Base-by-base conservation (phyloP, 1,139 yeast species). In the Blastobotrys arbuscula region DNA sequence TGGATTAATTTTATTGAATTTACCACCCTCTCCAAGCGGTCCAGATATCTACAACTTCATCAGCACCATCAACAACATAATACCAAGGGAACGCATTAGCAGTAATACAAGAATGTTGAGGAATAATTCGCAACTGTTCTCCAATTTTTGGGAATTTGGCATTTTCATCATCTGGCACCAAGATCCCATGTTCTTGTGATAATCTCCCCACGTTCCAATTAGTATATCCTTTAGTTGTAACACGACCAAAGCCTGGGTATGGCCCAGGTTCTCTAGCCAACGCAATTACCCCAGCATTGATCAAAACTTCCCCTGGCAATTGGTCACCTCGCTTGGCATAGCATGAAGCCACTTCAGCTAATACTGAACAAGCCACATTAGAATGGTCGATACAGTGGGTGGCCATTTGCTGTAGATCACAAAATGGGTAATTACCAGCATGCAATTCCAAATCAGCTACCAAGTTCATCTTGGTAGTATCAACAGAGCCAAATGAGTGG, bases 31-130 rank as follows among this genome's bases (percentile, higher is more conserved):
- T 75, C 66, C 78, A 78, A 15, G 94, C 87, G 37, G 78, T 72
- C 89, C 92, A 84, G 13, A 84, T 70, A 60, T 85, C 94, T 1
- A 69, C 73, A 2, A 84, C 81, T 4, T 59, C 65, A 18, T 73
- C 69, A 10, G 71, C 75, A 39, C 79, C 79, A 20, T 79, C 71
- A 2, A 54, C 57, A 1, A 81, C 68, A 61, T 68, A 82, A 64
- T 73, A 82, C 71, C 77, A 79, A 2, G 80, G 79, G 61, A 73
- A 81, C 16, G 79, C 71, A 5, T 82, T 81, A 42, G 86, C 84
- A 1, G 86, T 77, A 50, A 85, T 84, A 63, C 95, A 85, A 12
- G 81, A 71, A 61, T 85, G 94, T 60, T 85, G 92, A 1, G 92
- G 90, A 26, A 78, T 59, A 37, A 85, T 70, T 40, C 70, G 68